Percentiles rank a stretch among this genome's conserved stretches.
Conservation (phyloP, 129 eudicot species). For the Sambucus nigra region DNA sequence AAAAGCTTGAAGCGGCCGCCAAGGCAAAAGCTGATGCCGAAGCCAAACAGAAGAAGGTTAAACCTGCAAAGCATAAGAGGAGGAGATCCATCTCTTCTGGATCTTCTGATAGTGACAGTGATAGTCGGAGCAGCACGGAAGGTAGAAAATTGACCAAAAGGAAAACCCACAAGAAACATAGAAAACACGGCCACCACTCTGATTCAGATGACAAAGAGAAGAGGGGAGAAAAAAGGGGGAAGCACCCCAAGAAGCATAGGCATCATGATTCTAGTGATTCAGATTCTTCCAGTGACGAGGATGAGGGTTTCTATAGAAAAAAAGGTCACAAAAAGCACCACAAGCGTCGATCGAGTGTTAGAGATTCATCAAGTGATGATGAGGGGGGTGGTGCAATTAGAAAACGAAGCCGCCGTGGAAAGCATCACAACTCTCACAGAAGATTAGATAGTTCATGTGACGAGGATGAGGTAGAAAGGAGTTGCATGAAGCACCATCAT, state of each 20-base stretch:
- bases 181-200: slow-evolving; percentile 37
- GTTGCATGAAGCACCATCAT: slow-evolving; percentile 30
- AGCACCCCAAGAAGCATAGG: slow-evolving; percentile 38
- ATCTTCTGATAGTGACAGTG: slow-evolving; percentile 43
- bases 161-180: slow-evolving; percentile 53
- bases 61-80: slow-evolving; percentile 54
- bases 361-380: slow-evolving; percentile 21
- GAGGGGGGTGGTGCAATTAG: slow-evolving; percentile 18
- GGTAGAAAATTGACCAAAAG: slow-evolving; percentile 39
- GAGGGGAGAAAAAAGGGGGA: slow-evolving; percentile 41
- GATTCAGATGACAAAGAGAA: slow-evolving; percentile 40
- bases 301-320: slow-evolving; percentile 16
- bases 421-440: slow-evolving; percentile 34
- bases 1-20: slow-evolving; percentile 89
- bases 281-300: slow-evolving; percentile 26
- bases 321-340: slow-evolving; percentile 34
- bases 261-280: slow-evolving; percentile 35
- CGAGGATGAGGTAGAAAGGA: slow-evolving; percentile 25
- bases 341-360: slow-evolving; percentile 13
- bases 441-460: slow-evolving; percentile 34
- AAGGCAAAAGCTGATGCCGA: slow-evolving; percentile 65
- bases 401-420: slow-evolving; percentile 27
- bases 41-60: slow-evolving; percentile 57
- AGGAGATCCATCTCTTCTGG: slow-evolving; percentile 60
- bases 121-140: slow-evolving; percentile 29